Evolutionary conservation across 1,284 basidiomycete species (phyloP).

Genomic region (Heterobasidion parviporum): DNA sequence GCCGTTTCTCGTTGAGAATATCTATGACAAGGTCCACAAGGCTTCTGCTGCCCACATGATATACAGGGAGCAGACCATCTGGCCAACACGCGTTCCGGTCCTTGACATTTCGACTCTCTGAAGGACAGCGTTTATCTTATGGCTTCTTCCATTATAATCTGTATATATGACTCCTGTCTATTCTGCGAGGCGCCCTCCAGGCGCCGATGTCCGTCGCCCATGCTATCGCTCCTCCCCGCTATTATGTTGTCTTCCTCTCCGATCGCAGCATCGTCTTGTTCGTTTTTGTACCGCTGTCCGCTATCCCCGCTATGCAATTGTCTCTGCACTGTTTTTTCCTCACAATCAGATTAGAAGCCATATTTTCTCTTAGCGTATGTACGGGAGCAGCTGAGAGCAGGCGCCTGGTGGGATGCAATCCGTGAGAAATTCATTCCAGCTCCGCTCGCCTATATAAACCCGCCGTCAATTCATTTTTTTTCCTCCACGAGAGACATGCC

Average conservation of each 20-base stretch:
- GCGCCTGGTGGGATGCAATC: not conserved
- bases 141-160: too few relatives aligned
- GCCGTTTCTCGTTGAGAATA: not conserved
- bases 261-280: too few relatives aligned
- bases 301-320: too few relatives aligned
- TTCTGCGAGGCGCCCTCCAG: too few relatives aligned
- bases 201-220: too few relatives aligned
- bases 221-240: too few relatives aligned
- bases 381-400: not conserved
- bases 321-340: too few relatives aligned
- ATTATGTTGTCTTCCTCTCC: too few relatives aligned
- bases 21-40: not conserved
- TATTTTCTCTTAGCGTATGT: too few relatives aligned
- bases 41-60: not conserved
- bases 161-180: too few relatives aligned
- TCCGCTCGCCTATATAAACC: constrained; percentile 15
- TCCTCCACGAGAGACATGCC: constrained; percentile 27
- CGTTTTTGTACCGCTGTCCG: too few relatives aligned
- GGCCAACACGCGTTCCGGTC: not conserved
- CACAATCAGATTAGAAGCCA: too few relatives aligned
- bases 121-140: not conserved
- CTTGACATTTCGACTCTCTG: not conserved
- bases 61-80: not conserved
- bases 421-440: not conserved
- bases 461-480: constrained; percentile 3